Percentiles rank a stretch among this genome's conserved stretches.
Conservation (phyloP, 768 basidiomycete species). For the Candolleomyces eurysporus region DNA sequence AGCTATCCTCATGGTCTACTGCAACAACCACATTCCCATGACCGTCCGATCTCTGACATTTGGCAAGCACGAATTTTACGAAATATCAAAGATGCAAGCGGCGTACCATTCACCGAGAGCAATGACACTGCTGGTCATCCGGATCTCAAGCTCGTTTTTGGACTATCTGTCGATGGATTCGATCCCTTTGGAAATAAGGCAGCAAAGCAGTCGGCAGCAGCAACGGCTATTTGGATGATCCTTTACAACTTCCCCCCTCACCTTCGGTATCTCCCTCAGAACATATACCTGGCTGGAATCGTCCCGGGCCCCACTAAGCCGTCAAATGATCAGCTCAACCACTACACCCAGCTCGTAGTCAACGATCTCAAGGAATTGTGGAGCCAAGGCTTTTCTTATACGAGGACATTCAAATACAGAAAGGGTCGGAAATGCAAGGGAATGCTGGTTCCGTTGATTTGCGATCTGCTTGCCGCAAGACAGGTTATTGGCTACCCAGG, state of each 20-base stretch:
- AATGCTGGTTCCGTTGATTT: constrained; percentile 29
- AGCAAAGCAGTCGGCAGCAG: constrained; percentile 20
- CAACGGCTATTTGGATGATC: constrained; percentile 25
- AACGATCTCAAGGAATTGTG: constrained; percentile 31
- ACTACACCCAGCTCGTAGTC: constrained; percentile 31
- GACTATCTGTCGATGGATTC: constrained; percentile 30
- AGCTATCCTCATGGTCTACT: neutral
- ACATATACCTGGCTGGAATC: constrained; percentile 34
- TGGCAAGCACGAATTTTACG: constrained; percentile 6
- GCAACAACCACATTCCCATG: too few relatives aligned
- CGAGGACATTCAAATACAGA: constrained; percentile 14
- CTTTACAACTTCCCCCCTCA: constrained; percentile 31
- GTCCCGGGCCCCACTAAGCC: constrained; percentile 39
- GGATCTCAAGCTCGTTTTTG: constrained; percentile 15
- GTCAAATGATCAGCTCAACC: constrained; percentile 28
- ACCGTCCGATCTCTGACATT: too few relatives aligned
- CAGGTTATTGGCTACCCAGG: constrained; percentile 19
- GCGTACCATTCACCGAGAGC: constrained; percentile 4
- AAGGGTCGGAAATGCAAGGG: constrained; percentile 20
- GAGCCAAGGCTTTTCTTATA: constrained; percentile 21
- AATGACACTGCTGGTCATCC: too few relatives aligned
- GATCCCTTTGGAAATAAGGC: constrained; percentile 26
- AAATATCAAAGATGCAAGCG: neutral
- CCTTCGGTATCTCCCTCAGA: constrained; percentile 24
- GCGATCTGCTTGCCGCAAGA: constrained; percentile 28